Evolutionary conservation across 805 yeast genomes (phyloP).

Genomic region (Jamesozyma jinghongensis): DNA sequence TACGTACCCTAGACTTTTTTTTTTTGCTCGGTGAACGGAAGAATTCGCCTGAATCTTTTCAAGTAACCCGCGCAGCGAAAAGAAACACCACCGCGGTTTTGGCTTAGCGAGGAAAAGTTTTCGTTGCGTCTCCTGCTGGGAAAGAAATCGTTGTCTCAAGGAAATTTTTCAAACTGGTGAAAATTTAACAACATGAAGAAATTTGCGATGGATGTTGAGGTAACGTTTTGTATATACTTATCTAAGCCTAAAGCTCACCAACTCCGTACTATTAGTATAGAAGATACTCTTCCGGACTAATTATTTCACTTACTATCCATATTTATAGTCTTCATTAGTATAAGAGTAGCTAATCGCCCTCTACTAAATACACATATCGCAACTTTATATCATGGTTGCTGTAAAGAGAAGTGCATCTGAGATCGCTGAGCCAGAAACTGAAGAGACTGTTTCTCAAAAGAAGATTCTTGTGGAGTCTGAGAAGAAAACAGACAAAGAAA

Average conservation of each 20-base stretch:
- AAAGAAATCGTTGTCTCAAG: not conserved
- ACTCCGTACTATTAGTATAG: not conserved
- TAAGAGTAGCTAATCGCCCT: not conserved
- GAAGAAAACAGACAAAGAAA: not conserved
- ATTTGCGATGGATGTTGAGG: not conserved
- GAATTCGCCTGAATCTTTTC: not conserved
- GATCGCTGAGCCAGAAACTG: not conserved
- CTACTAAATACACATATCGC: not conserved
- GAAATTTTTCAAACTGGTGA: not conserved
- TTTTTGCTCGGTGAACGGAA: not conserved
- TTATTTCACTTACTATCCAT: not conserved
- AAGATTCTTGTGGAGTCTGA: not conserved
- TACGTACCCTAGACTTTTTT: not conserved
- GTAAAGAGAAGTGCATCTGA: slow-evolving; percentile 1
- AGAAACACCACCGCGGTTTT: not conserved
- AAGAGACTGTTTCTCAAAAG: not conserved
- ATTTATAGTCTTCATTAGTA: not conserved
- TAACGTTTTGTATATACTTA: not conserved
- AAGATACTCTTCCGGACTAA: not conserved
- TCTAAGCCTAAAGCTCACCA: not conserved
- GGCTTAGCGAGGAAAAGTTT: not conserved
- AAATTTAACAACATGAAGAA: not conserved
- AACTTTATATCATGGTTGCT: not conserved
- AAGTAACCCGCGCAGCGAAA: not conserved
- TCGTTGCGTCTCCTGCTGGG: not conserved